Percentiles rank a stretch among this genome's conserved stretches.
phyloP scores from a whole-genome alignment of 2,329 filamentous ascomycete species.

The Clathrospora elynae region DNA sequence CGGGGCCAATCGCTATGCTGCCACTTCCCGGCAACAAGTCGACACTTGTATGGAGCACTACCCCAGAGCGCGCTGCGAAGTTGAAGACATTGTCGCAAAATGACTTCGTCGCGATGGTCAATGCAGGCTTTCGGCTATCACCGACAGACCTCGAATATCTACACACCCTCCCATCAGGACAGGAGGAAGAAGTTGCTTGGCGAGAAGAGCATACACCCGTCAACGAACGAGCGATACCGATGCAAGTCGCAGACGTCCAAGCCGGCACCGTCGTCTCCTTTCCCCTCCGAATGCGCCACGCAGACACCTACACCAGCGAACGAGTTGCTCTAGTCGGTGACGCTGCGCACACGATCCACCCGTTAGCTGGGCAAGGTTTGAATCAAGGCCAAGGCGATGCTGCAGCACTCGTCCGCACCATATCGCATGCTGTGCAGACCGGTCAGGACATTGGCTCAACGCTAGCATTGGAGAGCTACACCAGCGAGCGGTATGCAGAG shows the following conservation, averaged over 20 bases:
- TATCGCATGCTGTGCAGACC: conserved; percentile 76
- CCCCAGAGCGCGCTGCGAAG: conserved; percentile 74
- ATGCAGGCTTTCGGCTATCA: conserved; percentile 85
- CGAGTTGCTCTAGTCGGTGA: conserved; percentile 92
- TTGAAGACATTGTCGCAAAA: conserved; percentile 74
- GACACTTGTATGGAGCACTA: conserved; percentile 94
- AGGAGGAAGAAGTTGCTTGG: conserved; percentile 83
- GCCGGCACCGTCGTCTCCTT: conserved; percentile 83
- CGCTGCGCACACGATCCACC: conserved; percentile 93
- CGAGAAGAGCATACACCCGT: conserved; percentile 71
- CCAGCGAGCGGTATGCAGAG: conserved; percentile 76
- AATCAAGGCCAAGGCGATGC: conserved; percentile 94
- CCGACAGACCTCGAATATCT: conserved; percentile 82
- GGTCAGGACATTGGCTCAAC: conserved; percentile 85
- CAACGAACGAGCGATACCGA: conserved; percentile 61
- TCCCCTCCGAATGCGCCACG: conserved; percentile 87
- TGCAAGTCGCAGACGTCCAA: conserved; percentile 72
- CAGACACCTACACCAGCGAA: conserved; percentile 89
- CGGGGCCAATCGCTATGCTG: conserved; percentile 87
- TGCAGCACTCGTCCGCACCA: conserved; percentile 73
- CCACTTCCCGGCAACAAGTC: conserved; percentile 83
- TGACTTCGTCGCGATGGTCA: conserved; percentile 86
- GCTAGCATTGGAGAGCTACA: conserved; percentile 81
- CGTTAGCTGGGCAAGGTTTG: conserved; percentile 89
- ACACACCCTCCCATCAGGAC: conserved; percentile 62